These are phyloP conservation scores for Hanseniaspora valbyensis DNA, from an alignment of 805 yeast species.

Conservation along the genomic window DNA sequence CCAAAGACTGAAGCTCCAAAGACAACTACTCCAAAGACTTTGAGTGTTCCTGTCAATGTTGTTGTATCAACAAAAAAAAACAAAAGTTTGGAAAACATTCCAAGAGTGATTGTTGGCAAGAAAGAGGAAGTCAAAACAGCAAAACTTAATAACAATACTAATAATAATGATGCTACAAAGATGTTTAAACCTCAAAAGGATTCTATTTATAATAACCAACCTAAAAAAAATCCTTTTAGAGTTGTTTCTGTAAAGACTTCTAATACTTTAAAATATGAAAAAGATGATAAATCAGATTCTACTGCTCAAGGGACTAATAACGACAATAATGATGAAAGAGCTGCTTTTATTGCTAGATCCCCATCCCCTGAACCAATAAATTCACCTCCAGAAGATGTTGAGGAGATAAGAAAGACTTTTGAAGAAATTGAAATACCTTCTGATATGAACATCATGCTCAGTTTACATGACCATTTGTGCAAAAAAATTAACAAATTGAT, in stretches of 20 bases:
- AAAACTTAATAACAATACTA: not conserved
- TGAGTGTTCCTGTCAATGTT: too few relatives aligned
- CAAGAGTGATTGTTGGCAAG: too few relatives aligned
- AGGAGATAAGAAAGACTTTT: not conserved
- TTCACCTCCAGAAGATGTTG: not conserved
- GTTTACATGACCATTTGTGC: conserved; percentile 27
- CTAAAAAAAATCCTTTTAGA: conserved; percentile 26
- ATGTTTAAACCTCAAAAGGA: not conserved
- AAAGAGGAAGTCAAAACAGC: too few relatives aligned
- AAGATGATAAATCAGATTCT: not conserved
- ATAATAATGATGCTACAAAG: too few relatives aligned
- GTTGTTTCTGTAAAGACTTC: conserved; percentile 25
- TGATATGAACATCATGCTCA: conserved; percentile 25
- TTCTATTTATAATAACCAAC: not conserved
- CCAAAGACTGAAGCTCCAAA: too few relatives aligned
- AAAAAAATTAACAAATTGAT: conserved; percentile 31
- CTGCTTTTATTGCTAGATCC: not conserved
- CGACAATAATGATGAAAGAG: not conserved
- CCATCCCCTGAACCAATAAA: not conserved
- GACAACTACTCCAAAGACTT: too few relatives aligned
- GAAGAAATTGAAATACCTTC: conserved; percentile 9
- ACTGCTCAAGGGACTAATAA: not conserved
- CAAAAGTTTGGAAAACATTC: too few relatives aligned
- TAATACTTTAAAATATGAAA: not conserved
- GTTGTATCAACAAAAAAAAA: too few relatives aligned